phyloP scores from a whole-genome alignment of 805 yeast genomes.

The Zygosaccharomyces siamensis region DNA sequence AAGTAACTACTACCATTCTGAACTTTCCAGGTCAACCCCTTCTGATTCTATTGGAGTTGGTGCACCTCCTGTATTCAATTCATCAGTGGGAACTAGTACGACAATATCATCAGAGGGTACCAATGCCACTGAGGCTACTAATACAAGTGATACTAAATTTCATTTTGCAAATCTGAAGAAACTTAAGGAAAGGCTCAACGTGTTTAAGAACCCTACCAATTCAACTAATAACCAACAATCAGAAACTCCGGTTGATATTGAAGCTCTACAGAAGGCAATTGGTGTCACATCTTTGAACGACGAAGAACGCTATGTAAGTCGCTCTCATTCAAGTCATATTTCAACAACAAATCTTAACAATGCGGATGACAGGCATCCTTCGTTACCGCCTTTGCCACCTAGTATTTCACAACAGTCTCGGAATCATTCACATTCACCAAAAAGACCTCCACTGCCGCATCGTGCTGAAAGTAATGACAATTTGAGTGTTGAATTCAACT shows the following conservation, averaged over 20 bases:
- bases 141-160: slow-evolving; percentile 32
- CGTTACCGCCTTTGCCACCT: slow-evolving; percentile 28
- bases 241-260: slow-evolving; percentile 29
- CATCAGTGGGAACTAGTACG: slow-evolving; percentile 26
- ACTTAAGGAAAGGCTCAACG: slow-evolving; percentile 33
- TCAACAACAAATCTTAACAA: neutral
- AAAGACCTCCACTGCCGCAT: slow-evolving; percentile 15
- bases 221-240: slow-evolving; percentile 13
- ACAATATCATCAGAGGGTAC: slow-evolving; percentile 24
- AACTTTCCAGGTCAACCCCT: slow-evolving; percentile 1
- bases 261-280: slow-evolving; percentile 36
- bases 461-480: neutral
- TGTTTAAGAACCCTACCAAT: slow-evolving; percentile 31
- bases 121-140: slow-evolving; percentile 20
- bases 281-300: slow-evolving; percentile 26
- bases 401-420: neutral
- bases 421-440: slow-evolving; percentile 6
- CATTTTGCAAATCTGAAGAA: slow-evolving; percentile 35
- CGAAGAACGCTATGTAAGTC: slow-evolving; percentile 12
- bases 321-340: neutral
- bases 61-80: slow-evolving; percentile 13
- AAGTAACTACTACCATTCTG: neutral
- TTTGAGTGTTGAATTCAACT: neutral
- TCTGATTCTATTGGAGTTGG: slow-evolving; percentile 1
- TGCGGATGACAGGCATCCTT: slow-evolving; percentile 16